These are phyloP conservation scores for Capronia epimyces DNA, from an alignment of 2,329 filamentous ascomycete genomes.

Conservation along the genomic window DNA sequence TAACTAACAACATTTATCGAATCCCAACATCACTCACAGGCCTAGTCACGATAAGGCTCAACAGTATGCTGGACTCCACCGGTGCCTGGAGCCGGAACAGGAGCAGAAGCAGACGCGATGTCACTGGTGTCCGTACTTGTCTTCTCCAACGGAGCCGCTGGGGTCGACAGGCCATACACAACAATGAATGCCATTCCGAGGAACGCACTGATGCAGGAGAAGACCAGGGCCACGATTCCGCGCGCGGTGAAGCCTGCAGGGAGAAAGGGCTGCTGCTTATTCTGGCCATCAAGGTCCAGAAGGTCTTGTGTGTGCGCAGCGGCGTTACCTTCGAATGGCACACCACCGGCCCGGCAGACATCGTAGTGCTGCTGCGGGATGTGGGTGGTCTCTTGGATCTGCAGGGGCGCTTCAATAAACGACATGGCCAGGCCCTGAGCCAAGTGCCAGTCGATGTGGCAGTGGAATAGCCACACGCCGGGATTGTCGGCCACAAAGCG, in stretches of 20 bases:
- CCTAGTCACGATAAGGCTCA: not conserved
- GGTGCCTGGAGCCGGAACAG: not conserved
- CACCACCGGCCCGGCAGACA: constrained; percentile 44
- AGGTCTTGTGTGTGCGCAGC: constrained; percentile 63
- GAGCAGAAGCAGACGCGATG: not conserved
- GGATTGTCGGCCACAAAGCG: constrained; percentile 53
- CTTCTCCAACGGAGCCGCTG: constrained; percentile 33
- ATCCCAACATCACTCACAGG: not conserved
- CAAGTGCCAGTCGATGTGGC: constrained; percentile 51
- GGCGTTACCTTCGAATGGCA: constrained; percentile 57
- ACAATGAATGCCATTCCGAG: constrained; percentile 45
- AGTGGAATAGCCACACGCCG: constrained; percentile 48
- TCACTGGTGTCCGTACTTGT: not conserved
- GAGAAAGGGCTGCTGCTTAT: constrained; percentile 53
- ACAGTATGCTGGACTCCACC: not conserved
- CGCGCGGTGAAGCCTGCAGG: constrained; percentile 60
- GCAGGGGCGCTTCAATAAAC: constrained; percentile 35
- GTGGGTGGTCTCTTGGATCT: constrained; percentile 56
- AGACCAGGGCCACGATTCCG: constrained; percentile 69
- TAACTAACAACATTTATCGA: not conserved
- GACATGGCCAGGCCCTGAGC: constrained; percentile 43
- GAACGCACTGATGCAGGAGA: constrained; percentile 62
- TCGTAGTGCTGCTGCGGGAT: constrained; percentile 28
- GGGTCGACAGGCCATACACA: constrained; percentile 39
- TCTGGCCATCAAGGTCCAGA: constrained; percentile 57